Percentiles rank a stretch among this genome's conserved stretches.
Evolutionary conservation across 179 eudicot genomes (phyloP).

Genomic region (Beta lomatogona): DNA sequence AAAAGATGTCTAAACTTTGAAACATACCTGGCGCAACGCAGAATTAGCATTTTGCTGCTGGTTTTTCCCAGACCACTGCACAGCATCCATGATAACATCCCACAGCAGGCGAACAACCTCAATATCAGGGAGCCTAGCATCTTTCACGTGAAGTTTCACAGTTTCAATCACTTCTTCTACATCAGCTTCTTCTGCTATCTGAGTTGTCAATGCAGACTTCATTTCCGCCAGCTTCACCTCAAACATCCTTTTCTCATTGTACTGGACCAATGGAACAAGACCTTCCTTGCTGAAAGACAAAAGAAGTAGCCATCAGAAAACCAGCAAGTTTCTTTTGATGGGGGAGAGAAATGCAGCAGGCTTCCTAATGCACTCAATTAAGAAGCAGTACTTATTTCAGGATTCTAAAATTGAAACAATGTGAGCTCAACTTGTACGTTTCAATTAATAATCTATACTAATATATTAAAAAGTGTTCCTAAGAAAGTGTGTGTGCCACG

Average conservation of each 20-base stretch:
- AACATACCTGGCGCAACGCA: constrained; percentile 86
- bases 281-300: constrained; percentile 71
- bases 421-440: background rate
- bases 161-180: constrained; percentile 86
- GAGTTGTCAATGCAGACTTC: constrained; percentile 83
- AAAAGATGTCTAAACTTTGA: background rate
- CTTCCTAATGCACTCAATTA: too few relatives aligned
- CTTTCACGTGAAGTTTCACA: constrained; percentile 82
- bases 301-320: background rate
- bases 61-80: constrained; percentile 99
- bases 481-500: too few relatives aligned
- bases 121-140: constrained; percentile 88
- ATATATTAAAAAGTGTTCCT: too few relatives aligned
- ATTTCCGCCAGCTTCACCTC: constrained; percentile 93
- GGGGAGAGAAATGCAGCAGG: too few relatives aligned
- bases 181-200: constrained; percentile 86
- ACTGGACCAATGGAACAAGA: constrained; percentile 72
- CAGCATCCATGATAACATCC: constrained; percentile 99
- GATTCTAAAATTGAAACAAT: background rate
- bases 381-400: background rate
- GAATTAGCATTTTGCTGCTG: constrained; percentile 98
- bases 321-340: background rate
- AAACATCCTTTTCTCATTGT: constrained; percentile 88
- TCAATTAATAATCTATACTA: too few relatives aligned
- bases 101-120: constrained; percentile 89